Conservation (phyloP, 768 basidiomycete genomes). For the Naganishia randhawae region DNA sequence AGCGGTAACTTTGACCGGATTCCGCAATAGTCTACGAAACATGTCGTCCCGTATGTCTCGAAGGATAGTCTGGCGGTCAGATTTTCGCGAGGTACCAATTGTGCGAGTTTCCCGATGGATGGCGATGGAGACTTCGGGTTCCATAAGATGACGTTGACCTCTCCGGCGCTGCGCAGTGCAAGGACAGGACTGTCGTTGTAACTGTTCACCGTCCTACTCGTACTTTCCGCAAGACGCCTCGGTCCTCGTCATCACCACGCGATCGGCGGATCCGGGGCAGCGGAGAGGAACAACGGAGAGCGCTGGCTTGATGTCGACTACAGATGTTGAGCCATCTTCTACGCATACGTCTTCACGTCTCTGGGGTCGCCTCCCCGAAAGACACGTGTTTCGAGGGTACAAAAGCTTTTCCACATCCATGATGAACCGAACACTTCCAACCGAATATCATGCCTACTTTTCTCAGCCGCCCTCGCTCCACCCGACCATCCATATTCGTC, state of each 20-base stretch:
- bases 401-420: not conserved
- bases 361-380: too few species aligned
- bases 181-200: too few species aligned
- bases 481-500: conserved; percentile 16
- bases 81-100: not conserved
- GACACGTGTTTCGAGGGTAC: too few species aligned
- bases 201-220: too few species aligned
- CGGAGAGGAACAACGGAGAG: not conserved
- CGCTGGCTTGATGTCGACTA: too few species aligned
- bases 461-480: conserved; percentile 12
- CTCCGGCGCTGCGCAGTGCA: too few species aligned
- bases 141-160: not conserved
- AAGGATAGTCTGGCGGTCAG: not conserved
- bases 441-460: conserved; percentile 2
- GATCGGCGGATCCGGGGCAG: too few species aligned
- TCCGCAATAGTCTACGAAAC: conserved; percentile 9
- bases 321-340: not conserved
- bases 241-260: conserved; percentile 14
- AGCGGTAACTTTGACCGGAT: conserved; percentile 11
- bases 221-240: too few species aligned
- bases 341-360: too few species aligned
- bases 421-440: not conserved
- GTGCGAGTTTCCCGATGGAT: not conserved
- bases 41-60: not conserved
- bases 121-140: not conserved